Evolutionary conservation across 2,329 filamentous ascomycete species (phyloP).

Genomic region (Bretziella fagacearum): DNA sequence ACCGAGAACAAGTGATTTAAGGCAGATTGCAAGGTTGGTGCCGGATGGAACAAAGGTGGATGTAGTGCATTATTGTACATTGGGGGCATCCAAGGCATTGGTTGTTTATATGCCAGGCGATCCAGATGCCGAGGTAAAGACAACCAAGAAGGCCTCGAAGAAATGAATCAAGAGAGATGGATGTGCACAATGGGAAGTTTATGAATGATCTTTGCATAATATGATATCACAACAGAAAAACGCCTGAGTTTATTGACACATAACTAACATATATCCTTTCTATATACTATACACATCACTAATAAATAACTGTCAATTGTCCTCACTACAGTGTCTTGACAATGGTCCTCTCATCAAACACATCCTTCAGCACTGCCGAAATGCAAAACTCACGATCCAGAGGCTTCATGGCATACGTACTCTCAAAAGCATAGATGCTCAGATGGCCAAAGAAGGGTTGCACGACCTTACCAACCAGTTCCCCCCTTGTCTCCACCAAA

Average conservation of each 20-base stretch:
- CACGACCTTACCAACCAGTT: slow-evolving; percentile 60
- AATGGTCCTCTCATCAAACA: slow-evolving; percentile 63
- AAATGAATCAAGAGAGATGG: no score
- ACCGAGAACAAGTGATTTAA: slow-evolving; percentile 67
- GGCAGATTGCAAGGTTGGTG: slow-evolving; percentile 51
- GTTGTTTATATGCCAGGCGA: slow-evolving; percentile 40
- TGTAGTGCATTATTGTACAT: slow-evolving; percentile 80
- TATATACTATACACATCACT: not conserved
- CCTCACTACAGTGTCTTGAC: slow-evolving; percentile 37
- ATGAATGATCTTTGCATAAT: not conserved
- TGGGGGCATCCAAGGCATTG: slow-evolving; percentile 71
- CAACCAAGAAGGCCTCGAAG: no score
- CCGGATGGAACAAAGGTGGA: slow-evolving; percentile 35
- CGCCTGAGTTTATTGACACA: not conserved
- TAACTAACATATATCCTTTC: not conserved
- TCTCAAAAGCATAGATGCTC: slow-evolving; percentile 87
- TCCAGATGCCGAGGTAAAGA: not conserved
- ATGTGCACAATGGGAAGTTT: no score
- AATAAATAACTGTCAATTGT: not conserved
- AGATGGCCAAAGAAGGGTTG: slow-evolving; percentile 80
- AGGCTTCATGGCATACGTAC: slow-evolving; percentile 66
- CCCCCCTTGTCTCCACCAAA: slow-evolving; percentile 41
- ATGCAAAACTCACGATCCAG: slow-evolving; percentile 50
- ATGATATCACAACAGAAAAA: not conserved
- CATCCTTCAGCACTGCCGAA: slow-evolving; percentile 48